Percentiles rank a stretch among this genome's conserved stretches.
phyloP scores from a whole-genome alignment of 2,329 filamentous ascomycete genomes.

The Pestalotiopsis sp. region DNA sequence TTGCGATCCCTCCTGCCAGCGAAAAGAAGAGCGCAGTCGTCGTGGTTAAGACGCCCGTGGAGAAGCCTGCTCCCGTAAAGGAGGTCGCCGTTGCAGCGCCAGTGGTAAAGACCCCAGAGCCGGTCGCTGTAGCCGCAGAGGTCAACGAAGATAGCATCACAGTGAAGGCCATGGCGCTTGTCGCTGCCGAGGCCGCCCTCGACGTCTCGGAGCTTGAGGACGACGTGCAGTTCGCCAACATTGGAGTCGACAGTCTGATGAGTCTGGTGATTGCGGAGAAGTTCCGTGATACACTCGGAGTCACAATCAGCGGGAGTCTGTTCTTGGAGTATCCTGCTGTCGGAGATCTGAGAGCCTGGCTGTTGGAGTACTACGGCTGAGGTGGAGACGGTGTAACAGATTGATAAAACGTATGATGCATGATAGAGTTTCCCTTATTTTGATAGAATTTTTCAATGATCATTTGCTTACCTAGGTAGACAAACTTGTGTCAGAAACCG shows the following conservation, averaged over 20 bases:
- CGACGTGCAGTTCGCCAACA: conserved; percentile 34
- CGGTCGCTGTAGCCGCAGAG: background rate
- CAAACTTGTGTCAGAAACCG: no score
- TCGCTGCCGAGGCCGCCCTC: conserved; percentile 61
- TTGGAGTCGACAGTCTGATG: conserved; percentile 41
- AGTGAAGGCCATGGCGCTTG: conserved; percentile 33
- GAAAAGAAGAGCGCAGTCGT: background rate
- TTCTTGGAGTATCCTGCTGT: conserved; percentile 39
- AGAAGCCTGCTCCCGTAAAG: background rate
- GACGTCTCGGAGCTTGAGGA: conserved; percentile 48
- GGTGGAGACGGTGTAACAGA: no score
- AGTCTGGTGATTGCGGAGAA: conserved; percentile 36
- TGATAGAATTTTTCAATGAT: no score
- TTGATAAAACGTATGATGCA: no score
- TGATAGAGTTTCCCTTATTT: no score
- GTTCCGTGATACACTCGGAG: conserved; percentile 31
- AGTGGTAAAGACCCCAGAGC: background rate
- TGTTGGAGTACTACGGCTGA: conserved; percentile 27
- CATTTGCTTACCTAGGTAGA: no score
- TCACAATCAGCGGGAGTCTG: conserved; percentile 30
- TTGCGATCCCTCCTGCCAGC: background rate
- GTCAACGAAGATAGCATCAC: conserved; percentile 23
- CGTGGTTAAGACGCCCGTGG: background rate
- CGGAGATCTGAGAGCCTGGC: conserved; percentile 30
- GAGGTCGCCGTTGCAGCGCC: background rate